Conservation (phyloP, 2,329 filamentous ascomycete genomes). For the Alternaria rosae region DNA sequence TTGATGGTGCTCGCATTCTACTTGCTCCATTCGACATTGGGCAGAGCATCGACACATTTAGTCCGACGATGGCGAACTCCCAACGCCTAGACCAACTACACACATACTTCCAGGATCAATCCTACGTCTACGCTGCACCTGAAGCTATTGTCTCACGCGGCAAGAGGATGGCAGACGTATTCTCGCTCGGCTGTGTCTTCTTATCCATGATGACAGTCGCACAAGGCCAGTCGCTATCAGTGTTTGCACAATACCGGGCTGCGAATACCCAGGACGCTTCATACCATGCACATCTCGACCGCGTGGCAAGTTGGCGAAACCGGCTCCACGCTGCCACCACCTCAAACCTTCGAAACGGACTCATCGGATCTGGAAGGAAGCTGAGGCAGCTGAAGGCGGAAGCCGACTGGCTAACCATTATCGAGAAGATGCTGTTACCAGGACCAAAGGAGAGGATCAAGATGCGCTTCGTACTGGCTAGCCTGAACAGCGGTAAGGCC, state of each 20-base stretch:
- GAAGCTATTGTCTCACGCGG: constrained; percentile 48
- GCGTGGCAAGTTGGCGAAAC: constrained; percentile 45
- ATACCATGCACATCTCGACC: constrained; percentile 51
- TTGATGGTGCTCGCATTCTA: constrained; percentile 44
- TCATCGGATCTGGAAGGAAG: constrained; percentile 39
- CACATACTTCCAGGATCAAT: constrained; percentile 44
- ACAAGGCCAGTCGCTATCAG: constrained; percentile 45
- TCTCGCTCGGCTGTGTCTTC: constrained; percentile 51
- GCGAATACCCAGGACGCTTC: constrained; percentile 45
- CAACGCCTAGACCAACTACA: constrained; percentile 41
- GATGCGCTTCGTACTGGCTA: constrained; percentile 41
- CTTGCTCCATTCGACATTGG: constrained; percentile 50
- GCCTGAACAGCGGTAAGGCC: constrained; percentile 38
- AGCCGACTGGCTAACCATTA: constrained; percentile 45
- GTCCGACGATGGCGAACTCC: constrained; percentile 35
- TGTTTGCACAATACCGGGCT: constrained; percentile 46
- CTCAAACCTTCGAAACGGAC: constrained; percentile 37
- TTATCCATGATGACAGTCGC: constrained; percentile 50
- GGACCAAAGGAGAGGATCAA: constrained; percentile 47
- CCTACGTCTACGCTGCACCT: constrained; percentile 50
- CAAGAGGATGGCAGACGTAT: constrained; percentile 50
- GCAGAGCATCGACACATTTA: constrained; percentile 35
- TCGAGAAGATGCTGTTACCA: constrained; percentile 46
- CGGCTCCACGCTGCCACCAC: constrained; percentile 42
- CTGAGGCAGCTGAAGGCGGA: constrained; percentile 45